Evolutionary conservation across 495 filamentous ascomycete species (phyloP), one percentile per base, ranked within the genome.

Genomic region (Aspergillus heteromorphus): DNA sequence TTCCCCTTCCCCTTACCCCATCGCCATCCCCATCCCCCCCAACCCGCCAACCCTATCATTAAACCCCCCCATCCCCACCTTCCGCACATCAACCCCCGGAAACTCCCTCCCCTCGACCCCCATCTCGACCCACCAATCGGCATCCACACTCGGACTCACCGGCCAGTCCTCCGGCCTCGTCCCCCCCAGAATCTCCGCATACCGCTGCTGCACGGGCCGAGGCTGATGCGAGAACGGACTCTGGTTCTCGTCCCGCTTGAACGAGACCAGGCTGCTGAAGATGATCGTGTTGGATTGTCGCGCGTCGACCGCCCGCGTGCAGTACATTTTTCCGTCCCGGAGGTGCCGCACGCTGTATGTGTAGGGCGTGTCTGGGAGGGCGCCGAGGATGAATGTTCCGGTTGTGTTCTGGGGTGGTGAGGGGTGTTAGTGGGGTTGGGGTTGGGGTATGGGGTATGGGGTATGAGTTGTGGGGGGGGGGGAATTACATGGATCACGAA

Each of bases 351-450:
- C 77, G 5, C 68, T 67, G 67, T 85, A 88, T 48, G 84, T 65
- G 62, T 83, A 88, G 4, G 85, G 84, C 2, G 79, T 70, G 57
- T 81, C 73, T 1, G 65, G 42, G 9, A 60, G 58, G 6, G 83
- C 86, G 4, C 66, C 63, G 1, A 81, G 66, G n/a, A 84, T 82
- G 63, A 90, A 90, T 67, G 75, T 83, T 4, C 86, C 86, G 21
- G 84, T 79, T 51, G 87, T 81, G 48, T 83, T 79, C 86, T 88
- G 31, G 2, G n/a, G 6, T 14, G 43, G n/a, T n/a, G n/a, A n/a
- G 21, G 23, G 2, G n/a, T 21, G 16, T 43, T 36, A 23, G 19
- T 18, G 3, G 34, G 10, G 7, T 31, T 38, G 40, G n/a, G 17
- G 48, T 10, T 25, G 43, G 29, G 16, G 23, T 45, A 38, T 29